Evolutionary conservation across 202 grass and related monocot species (phyloP), one percentile per base, ranked within the genome.

Genomic region (Bolboschoenoplectus hybrid): DNA sequence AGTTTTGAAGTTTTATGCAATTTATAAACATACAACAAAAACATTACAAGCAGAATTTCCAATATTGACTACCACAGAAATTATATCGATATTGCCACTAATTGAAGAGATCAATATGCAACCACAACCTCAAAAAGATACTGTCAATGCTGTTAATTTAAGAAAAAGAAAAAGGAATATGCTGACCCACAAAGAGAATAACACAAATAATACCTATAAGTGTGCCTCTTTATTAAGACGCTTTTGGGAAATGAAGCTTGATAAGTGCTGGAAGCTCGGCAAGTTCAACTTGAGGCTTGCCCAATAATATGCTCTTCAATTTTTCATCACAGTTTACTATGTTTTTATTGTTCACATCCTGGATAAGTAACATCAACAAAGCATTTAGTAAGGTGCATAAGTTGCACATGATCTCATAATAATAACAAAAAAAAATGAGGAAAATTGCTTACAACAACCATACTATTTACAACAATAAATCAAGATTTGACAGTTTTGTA

Each of bases 311-410:
- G 80, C 56, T 88, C 87, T 94, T 97, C 89, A 97, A 92, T 84
- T 94, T 97, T 40, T 94, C 82, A 76, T 94, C 94, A 62, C 92
- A 97, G 64, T 93, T 97, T 9, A 97, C 91, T 74, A 94, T 86
- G 67, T 90, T 97, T 85, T 65, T 91, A 72, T 91, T 97, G 55
- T 80, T 87, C 4, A 87, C 88, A 85, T 97, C 92, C 94, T 97
- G 88, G 38, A 84, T 80, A 75, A 20, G 67, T 70, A 35, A 35
- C 4, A 78, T 26, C 72, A 16, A 82, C 34, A 73, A 78, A 80
- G 84, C 56, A 49, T 63, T 36, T 17, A 86, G 52, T 74, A 60
- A 66, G 8, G 17, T 80, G 7, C 60, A 19, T 51, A 86, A 61
- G 66, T 58, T 68, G 35, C 32, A 75, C 74, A 26, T 43, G 63